Evolutionary conservation across 2,329 filamentous ascomycete species (phyloP).

Genomic region (Dactylonectria macrodidyma): DNA sequence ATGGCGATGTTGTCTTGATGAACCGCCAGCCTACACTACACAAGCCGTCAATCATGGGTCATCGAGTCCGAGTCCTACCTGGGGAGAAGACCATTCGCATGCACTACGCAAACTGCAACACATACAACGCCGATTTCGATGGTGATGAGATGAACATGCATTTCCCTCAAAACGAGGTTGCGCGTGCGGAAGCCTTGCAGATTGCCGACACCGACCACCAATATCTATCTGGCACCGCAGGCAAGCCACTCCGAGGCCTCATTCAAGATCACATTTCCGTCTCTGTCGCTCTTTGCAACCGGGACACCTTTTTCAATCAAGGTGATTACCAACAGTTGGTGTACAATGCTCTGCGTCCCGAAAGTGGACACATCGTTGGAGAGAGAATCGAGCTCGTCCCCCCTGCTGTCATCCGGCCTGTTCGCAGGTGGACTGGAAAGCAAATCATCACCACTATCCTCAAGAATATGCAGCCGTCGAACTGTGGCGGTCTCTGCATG

Average conservation of each 20-base stretch:
- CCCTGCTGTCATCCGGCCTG: conserved; percentile 87
- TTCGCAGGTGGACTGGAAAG: conserved; percentile 92
- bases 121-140: conserved; percentile 99
- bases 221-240: conserved; percentile 93
- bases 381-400: conserved; percentile 86
- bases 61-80: conserved; percentile 90
- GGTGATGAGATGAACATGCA: conserved; percentile 99
- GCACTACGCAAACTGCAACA: conserved; percentile 99
- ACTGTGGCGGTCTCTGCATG: conserved; percentile 84
- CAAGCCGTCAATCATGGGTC: conserved; percentile 99
- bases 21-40: conserved; percentile 98
- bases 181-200: conserved; percentile 90
- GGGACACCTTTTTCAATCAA: conserved; percentile 90
- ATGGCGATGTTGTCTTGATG: conserved; percentile 98
- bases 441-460: conserved; percentile 94
- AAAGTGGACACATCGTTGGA: conserved; percentile 88
- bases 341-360: conserved; percentile 90
- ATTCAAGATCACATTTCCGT: conserved; percentile 99
- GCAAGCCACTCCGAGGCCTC: conserved; percentile 92
- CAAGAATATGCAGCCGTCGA: conserved; percentile 88
- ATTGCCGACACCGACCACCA: conserved; percentile 98
- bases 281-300: conserved; percentile 89
- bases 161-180: conserved; percentile 97
- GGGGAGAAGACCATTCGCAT: conserved; percentile 98
- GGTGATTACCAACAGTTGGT: conserved; percentile 95